These are phyloP conservation scores for Talaromyces sp. DNA, from an alignment of 2,329 filamentous ascomycete genomes.

Conservation along the genomic window DNA sequence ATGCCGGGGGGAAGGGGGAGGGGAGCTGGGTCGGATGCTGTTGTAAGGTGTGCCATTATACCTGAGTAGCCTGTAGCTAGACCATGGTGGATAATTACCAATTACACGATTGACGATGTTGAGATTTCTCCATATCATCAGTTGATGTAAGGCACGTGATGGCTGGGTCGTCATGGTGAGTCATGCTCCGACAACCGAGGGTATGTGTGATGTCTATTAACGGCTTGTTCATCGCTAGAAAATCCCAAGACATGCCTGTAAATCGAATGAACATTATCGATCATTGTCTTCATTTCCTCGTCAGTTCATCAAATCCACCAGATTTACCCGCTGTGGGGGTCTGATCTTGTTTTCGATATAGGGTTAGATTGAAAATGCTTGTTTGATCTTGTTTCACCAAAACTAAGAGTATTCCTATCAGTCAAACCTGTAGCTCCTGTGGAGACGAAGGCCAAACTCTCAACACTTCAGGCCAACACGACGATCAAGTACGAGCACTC, in stretches of 20 bases:
- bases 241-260: not conserved
- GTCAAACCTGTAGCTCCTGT: not conserved
- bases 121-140: not conserved
- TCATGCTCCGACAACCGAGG: conserved; percentile 6
- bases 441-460: not conserved
- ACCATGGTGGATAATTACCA: not conserved
- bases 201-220: not conserved
- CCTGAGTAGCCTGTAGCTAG: not conserved
- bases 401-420: not conserved
- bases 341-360: not conserved
- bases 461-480: not conserved
- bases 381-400: not conserved
- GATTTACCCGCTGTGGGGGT: not conserved
- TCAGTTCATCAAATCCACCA: not conserved
- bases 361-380: not conserved
- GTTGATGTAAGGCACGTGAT: conserved; percentile 14
- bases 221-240: too few species aligned
- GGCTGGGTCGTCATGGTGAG: conserved; percentile 12
- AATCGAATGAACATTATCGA: not conserved
- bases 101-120: not conserved
- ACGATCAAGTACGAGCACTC: not conserved
- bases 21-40: conserved; percentile 34
- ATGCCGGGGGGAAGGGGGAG: conserved; percentile 56
- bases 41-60: conserved; percentile 17
- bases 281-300: not conserved